phyloP scores from a whole-genome alignment of 148 eudicot genomes.

The Camellia sinensis region DNA sequence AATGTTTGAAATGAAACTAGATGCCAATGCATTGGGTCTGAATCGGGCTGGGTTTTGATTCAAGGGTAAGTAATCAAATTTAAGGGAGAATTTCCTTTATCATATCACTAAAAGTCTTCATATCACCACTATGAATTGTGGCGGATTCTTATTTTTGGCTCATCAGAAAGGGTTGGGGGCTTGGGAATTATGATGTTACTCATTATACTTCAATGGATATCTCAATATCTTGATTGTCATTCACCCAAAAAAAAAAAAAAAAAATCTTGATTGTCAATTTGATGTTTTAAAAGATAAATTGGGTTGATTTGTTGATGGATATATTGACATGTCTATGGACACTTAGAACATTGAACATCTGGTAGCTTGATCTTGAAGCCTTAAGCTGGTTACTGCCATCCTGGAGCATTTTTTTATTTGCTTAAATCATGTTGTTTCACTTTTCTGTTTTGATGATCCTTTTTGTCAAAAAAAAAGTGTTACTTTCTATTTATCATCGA shows the following conservation, averaged over 20 bases:
- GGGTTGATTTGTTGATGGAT: not conserved
- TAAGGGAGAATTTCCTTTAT: too few species aligned
- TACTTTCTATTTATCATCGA: not conserved
- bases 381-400: not conserved
- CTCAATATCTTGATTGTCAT: not conserved
- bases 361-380: constrained; percentile 9
- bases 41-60: too few species aligned
- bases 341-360: not conserved
- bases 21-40: too few species aligned
- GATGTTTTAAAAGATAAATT: not conserved
- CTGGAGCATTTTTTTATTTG: not conserved
- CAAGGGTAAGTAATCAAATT: too few species aligned
- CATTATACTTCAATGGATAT: not conserved
- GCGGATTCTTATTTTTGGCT: too few species aligned
- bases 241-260: too few species aligned
- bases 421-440: not conserved
- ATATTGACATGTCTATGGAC: not conserved
- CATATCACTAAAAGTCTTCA: too few species aligned
- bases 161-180: too few species aligned
- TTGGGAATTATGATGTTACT: not conserved
- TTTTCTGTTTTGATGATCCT: not conserved
- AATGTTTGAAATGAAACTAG: too few species aligned
- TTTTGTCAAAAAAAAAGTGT: not conserved
- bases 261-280: not conserved
- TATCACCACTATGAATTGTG: too few species aligned